These are phyloP conservation scores for Solanum pennellii DNA, from an alignment of 257 asterid genomes.

Conservation along the genomic window DNA sequence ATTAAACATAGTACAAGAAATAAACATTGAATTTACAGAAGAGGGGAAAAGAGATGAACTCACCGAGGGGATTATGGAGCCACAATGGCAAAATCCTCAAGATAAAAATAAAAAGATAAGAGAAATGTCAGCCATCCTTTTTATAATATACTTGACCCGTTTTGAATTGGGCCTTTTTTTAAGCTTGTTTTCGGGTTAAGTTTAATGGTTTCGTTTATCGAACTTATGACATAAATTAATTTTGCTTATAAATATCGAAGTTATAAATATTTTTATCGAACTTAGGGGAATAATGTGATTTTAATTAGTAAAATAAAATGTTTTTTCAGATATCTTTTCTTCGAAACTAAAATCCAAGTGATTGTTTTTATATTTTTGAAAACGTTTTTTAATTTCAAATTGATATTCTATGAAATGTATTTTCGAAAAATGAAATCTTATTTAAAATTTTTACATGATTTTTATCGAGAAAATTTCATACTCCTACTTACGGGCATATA, in stretches of 20 bases:
- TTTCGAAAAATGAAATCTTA: not conserved
- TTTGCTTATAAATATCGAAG: not conserved
- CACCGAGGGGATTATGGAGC: not conserved
- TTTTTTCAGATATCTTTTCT: not conserved
- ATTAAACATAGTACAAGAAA: not conserved
- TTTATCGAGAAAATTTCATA: not conserved
- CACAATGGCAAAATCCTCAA: not conserved
- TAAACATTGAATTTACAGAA: not conserved
- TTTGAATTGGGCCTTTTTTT: not conserved
- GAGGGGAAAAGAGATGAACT: not conserved
- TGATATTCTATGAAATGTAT: not conserved
- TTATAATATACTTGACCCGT: not conserved
- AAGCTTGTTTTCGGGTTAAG: not conserved
- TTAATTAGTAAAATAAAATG: not conserved
- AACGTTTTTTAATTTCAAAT: not conserved
- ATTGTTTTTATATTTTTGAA: not conserved
- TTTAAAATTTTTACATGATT: fast-evolving
- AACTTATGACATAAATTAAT: not conserved
- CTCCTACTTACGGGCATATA: fast-evolving
- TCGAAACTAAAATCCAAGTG: too few species aligned
- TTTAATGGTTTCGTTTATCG: not conserved
- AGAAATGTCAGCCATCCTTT: not conserved
- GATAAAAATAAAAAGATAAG: not conserved
- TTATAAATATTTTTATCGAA: not conserved
- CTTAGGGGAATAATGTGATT: not conserved